A percentile compares a stretch with the other conserved stretches of the same genome.
These are phyloP conservation scores for Hypoxylon intermedium DNA, from an alignment of 495 filamentous ascomycete genomes.

Conservation along the genomic window DNA sequence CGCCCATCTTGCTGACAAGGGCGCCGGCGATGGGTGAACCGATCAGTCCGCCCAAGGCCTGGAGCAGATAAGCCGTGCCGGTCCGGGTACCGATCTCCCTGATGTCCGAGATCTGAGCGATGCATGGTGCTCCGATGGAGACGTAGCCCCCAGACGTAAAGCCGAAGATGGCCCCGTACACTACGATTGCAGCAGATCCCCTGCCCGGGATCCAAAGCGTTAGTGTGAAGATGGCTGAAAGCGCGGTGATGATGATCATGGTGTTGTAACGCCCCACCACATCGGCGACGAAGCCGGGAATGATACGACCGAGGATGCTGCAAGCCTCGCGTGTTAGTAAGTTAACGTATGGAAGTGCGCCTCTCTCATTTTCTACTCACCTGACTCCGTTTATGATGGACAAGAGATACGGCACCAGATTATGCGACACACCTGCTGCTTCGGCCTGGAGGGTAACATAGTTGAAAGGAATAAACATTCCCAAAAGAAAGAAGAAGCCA, in stretches of 20 bases:
- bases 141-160: constrained; percentile 74
- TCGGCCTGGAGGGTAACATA: constrained; percentile 66
- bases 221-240: constrained; percentile 68
- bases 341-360: neutral
- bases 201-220: constrained; percentile 68
- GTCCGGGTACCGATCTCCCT: constrained; percentile 73
- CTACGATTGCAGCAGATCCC: constrained; percentile 61
- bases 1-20: constrained; percentile 54
- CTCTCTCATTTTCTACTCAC: constrained; percentile 56
- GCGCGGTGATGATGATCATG: constrained; percentile 65
- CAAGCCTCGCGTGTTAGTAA: neutral
- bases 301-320: constrained; percentile 70
- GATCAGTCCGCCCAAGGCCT: constrained; percentile 67
- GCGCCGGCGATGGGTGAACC: constrained; percentile 75
- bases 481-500: constrained; percentile 64
- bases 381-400: constrained; percentile 63
- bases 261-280: constrained; percentile 73
- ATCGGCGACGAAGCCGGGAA: constrained; percentile 72
- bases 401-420: constrained; percentile 64
- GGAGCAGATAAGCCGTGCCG: constrained; percentile 67
- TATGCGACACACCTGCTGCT: constrained; percentile 58
- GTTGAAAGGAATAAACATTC: constrained; percentile 68
- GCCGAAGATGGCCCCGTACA: constrained; percentile 70
- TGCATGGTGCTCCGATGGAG: constrained; percentile 60
- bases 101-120: constrained; percentile 73